Base-by-base conservation (phyloP, 257 asterid species). In the Nemophila menziesii region DNA sequence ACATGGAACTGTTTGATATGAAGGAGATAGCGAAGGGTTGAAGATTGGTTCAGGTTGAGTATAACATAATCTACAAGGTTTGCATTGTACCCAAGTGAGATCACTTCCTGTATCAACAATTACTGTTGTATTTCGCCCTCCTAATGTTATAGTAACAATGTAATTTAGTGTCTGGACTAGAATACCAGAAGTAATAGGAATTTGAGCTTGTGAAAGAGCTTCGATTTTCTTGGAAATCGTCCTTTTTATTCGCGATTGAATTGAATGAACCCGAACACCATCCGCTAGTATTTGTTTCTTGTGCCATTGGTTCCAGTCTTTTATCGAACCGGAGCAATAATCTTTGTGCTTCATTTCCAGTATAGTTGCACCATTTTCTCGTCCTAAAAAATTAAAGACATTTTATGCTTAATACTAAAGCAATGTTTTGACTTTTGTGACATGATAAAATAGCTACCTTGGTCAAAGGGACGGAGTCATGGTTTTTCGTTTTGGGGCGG, bases 91-190 rank as follows among this genome's bases (percentile, higher is more conserved):
- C 97, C 95, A 87, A 12, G 93, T 80, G 8, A 87, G 67, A 44
- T 87, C 95, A 42, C 92, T 79, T 22, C 97, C 95, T 0, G 93
- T 87, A 63, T 87, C 97, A 0, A 87, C 83, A 5, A 87, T 83
- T 9, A 83, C 72, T 0, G 95, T 82, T 60, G 68, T 16, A 51
- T 78, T 77, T 38, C 70, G 65, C 41, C 63, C 62, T 16, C 93
- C 97, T 52, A 87, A 26, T 15, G 76, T 69, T 29, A 75, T 37
- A 1, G 69, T 65, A 21, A 83, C 79, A 21, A 87, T 60, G 74
- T 87, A 87, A 68, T 87, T 87, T n/a, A 87, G 58, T 45, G 89
- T 87, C 54, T 83, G 92, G 11, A 87, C 60, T 36, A 63, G 57
- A 26, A 80, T 11, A 20, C 95, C 97, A 13, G 95, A 66, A 27